A percentile compares a stretch with the other conserved stretches of the same genome.
Conservation (phyloP, 2,329 filamentous ascomycete species). For the Didymosphaeria variabile region DNA sequence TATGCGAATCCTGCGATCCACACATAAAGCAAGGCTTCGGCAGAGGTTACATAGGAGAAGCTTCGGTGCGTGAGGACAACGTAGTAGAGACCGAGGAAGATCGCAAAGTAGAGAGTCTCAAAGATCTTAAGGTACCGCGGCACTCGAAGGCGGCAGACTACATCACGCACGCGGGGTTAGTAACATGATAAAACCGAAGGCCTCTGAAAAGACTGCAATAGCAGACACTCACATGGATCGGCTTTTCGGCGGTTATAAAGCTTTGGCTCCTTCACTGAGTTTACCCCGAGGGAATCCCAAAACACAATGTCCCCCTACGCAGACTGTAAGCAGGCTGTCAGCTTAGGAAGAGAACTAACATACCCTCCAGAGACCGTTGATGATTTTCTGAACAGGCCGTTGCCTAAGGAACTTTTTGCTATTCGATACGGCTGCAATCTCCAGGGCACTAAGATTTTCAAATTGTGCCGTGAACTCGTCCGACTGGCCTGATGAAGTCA, state of each 20-base stretch:
- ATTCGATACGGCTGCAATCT: conserved; percentile 82
- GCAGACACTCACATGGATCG: conserved; percentile 32
- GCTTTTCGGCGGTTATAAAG: conserved; percentile 70
- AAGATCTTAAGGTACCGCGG: conserved; percentile 86
- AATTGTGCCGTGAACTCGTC: conserved; percentile 76
- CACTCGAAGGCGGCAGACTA: conserved; percentile 74
- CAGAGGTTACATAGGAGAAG: conserved; percentile 69
- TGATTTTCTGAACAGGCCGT: conserved; percentile 80
- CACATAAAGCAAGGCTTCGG: conserved; percentile 79
- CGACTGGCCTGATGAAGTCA: conserved; percentile 52
- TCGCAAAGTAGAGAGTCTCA: conserved; percentile 81
- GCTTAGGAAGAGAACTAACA: neutral
- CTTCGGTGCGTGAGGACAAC: conserved; percentile 81
- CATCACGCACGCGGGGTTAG: conserved; percentile 45
- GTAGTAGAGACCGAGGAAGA: conserved; percentile 84
- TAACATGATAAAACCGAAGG: neutral
- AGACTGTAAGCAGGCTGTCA: neutral
- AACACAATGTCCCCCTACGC: conserved; percentile 81
- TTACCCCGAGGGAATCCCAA: conserved; percentile 79
- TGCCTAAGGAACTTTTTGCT: conserved; percentile 88
- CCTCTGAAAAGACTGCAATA: neutral
- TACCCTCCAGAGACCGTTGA: conserved; percentile 77
- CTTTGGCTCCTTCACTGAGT: conserved; percentile 77
- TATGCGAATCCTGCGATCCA: conserved; percentile 91
- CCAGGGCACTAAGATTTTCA: conserved; percentile 81